Evolutionary conservation across 2,329 filamentous ascomycete genomes (phyloP).

Genomic region (Hypoxylon sp.): DNA sequence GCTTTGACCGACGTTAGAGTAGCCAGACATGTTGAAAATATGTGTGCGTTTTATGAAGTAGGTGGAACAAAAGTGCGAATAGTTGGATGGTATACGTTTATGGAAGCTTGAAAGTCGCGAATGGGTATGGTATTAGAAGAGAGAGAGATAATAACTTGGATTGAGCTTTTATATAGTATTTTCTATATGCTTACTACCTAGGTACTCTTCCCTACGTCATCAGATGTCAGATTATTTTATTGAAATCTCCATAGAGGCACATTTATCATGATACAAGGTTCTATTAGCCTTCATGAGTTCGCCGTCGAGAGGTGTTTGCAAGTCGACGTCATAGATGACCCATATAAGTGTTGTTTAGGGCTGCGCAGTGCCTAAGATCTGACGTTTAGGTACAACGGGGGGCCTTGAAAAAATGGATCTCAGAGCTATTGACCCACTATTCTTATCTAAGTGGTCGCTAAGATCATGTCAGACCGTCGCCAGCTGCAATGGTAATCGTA

Average conservation of each 20-base stretch:
- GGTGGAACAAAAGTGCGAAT: neutral
- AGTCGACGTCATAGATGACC: constrained; percentile 44
- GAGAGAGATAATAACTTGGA: constrained; percentile 5
- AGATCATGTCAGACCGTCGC: neutral
- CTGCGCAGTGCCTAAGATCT: constrained; percentile 10
- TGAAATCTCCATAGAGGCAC: constrained; percentile 15
- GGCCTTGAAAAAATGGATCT: constrained; percentile 35
- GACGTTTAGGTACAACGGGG: constrained; percentile 24
- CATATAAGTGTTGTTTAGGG: constrained; percentile 23
- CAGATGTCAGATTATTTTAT: constrained; percentile 27
- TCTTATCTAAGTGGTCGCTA: constrained; percentile 14
- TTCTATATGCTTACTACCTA: neutral
- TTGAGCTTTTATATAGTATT: constrained; percentile 36
- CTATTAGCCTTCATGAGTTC: neutral
- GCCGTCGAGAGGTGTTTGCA: constrained; percentile 23
- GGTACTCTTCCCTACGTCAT: constrained; percentile 45
- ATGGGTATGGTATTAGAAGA: neutral
- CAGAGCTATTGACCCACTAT: constrained; percentile 29
- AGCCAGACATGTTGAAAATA: constrained; percentile 54
- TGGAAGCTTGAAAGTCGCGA: neutral
- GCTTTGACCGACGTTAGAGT: constrained; percentile 77
- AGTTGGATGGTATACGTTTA: constrained; percentile 4
- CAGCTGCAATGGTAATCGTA: constrained; percentile 1
- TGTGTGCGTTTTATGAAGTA: neutral
- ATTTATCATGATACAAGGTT: neutral